phyloP scores from a whole-genome alignment of 371 early-diverging fungal genomes.

The Amoeboaphelidium protococcarum region DNA sequence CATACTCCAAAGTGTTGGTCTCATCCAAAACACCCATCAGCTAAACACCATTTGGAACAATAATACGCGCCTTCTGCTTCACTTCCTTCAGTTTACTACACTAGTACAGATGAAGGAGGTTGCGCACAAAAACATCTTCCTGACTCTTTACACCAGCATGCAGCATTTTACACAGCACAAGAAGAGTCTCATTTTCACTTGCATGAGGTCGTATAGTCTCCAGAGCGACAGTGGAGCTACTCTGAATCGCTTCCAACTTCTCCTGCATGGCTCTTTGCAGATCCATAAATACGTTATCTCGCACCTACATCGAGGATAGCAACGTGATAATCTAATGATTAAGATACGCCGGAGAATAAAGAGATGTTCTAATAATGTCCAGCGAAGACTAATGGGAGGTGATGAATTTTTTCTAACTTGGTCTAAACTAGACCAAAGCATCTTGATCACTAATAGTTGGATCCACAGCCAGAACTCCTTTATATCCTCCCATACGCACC shows the following conservation, averaged over 20 bases:
- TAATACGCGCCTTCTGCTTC: conserved; percentile 35
- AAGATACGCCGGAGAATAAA: conserved; percentile 23
- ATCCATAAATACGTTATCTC: conserved; percentile 6
- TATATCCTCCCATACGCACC: conserved; percentile 48
- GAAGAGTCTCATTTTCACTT: conserved; percentile 18
- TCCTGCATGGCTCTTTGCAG: conserved; percentile 18
- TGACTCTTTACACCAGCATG: conserved; percentile 23
- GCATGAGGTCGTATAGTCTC: conserved; percentile 9
- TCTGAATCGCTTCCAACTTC: conserved; percentile 17
- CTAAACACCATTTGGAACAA: conserved; percentile 29
- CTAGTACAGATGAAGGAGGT: conserved; percentile 23
- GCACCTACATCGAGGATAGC: conserved; percentile 18
- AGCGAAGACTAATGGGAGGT: conserved; percentile 21
- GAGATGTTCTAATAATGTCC: conserved; percentile 29
- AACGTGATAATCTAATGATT: conserved; percentile 46
- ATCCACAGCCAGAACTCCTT: conserved; percentile 31
- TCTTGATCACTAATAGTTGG: not conserved
- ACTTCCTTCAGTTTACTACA: conserved; percentile 26
- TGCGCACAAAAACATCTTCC: conserved; percentile 25
- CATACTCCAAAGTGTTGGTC: conserved; percentile 25
- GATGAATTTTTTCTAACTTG: conserved; percentile 38
- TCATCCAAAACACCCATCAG: conserved; percentile 60
- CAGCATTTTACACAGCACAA: conserved; percentile 21
- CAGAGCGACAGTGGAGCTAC: conserved; percentile 15
- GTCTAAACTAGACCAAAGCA: conserved; percentile 20